Evolutionary conservation across 352 stramenopile genomes (phyloP).

Genomic region (Thalassiosira oceanica): DNA sequence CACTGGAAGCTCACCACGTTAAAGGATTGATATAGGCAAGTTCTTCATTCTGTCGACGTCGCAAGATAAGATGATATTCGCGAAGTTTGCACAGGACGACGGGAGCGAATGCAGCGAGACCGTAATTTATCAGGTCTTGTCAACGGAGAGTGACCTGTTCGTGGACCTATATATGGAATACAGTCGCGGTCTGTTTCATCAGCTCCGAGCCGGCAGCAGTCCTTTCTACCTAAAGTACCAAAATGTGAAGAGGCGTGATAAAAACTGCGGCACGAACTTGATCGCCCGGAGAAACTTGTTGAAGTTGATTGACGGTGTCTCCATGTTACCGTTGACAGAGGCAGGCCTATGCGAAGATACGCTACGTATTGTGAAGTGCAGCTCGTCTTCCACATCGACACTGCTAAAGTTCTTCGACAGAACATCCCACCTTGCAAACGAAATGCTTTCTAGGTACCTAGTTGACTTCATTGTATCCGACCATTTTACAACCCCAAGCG

Average conservation of each 20-base stretch:
- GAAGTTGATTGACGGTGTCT: too few species aligned
- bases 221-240: slow-evolving; percentile 44
- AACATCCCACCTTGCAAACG: slow-evolving; percentile 48
- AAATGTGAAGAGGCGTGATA: slow-evolving; percentile 58
- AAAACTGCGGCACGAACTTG: slow-evolving; percentile 72
- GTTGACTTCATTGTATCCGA: slow-evolving; percentile 51
- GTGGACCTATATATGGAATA: slow-evolving; percentile 73
- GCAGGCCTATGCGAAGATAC: too few species aligned
- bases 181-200: slow-evolving; percentile 35
- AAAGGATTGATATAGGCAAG: slow-evolving; percentile 57
- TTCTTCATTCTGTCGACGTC: slow-evolving; percentile 68
- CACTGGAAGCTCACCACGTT: too few species aligned
- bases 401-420: too few species aligned
- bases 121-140: slow-evolving; percentile 51
- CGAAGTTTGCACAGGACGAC: slow-evolving; percentile 55
- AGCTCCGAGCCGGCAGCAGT: slow-evolving; percentile 14
- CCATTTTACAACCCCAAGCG: slow-evolving; percentile 41
- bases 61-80: slow-evolving; percentile 56
- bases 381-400: too few species aligned
- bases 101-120: slow-evolving; percentile 18
- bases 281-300: too few species aligned
- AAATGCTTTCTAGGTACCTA: slow-evolving; percentile 47
- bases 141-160: slow-evolving; percentile 53
- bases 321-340: too few species aligned
- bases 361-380: too few species aligned